Evolutionary conservation across 768 basidiomycete genomes (phyloP), one percentile per base, ranked within the genome.

Genomic region (Trametes coccinea): DNA sequence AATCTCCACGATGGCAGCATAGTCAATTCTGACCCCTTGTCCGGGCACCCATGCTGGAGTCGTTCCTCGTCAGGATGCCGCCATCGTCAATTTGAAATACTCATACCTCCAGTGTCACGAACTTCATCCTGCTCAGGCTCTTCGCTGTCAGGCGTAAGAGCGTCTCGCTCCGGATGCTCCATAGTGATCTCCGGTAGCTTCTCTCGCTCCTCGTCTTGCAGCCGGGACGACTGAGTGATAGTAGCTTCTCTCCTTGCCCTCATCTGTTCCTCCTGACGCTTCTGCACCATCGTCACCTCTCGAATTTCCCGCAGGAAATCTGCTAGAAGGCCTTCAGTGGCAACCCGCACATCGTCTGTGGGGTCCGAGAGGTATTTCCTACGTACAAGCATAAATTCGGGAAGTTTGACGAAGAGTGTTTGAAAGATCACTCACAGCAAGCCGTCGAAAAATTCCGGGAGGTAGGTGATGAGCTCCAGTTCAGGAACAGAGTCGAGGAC

Each of bases 341-440:
- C 92, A 8, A 92, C 86, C 11, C 92, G 84, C 14, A 99, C 95
- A 69, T 99, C 96, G 68, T 92, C 89, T 1, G 88, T 95, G 0
- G 94, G 94, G 73, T 99, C 97, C 1, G 93, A 93, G 13, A 98
- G 87, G 72, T 98, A 99, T 77, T 91, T 94, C 66, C 95, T 96
- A 69, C 4, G 56, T 16, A 60, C 22, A 22, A 22, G 22, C 22
- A 9, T 49, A 29, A 51, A 17, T 16, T 14, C 17, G 53, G 39
- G 4, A 5, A 5, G 27, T 22, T 61, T 22, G 22, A 22, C 22
- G 22, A 22, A 22, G 22, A 22, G 22, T 22, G 22, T 22, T 31
- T 33, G 41, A 57, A 56, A 50, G 45, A 58, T 46, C 45, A 66
- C 90, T 76, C 66, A 95, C 93, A 99, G 71, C 44, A 99, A 82